These are phyloP conservation scores for Globisporangium cylindrosporum DNA, from an alignment of 352 stramenopile genomes.

Conservation along the genomic window DNA sequence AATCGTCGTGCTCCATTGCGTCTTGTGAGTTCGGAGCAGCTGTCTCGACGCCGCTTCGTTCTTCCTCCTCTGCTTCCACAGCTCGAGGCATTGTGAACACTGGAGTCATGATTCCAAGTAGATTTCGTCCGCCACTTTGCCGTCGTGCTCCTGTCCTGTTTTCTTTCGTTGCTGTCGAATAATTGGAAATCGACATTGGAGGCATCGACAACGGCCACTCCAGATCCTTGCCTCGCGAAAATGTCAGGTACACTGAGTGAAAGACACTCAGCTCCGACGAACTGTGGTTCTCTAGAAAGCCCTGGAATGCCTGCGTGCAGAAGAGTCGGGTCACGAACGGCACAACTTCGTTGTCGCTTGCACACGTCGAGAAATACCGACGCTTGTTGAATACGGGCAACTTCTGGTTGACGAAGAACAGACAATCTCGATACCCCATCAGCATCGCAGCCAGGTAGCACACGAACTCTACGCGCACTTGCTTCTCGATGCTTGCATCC, in stretches of 20 bases:
- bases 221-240: slow-evolving; percentile 53
- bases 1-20: slow-evolving; percentile 17
- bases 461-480: slow-evolving; percentile 73
- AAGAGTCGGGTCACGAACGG: slow-evolving; percentile 71
- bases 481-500: slow-evolving; percentile 47
- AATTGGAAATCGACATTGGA: slow-evolving; percentile 21
- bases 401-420: slow-evolving; percentile 86
- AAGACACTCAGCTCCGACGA: slow-evolving; percentile 70
- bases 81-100: slow-evolving; percentile 23
- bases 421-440: slow-evolving; percentile 78
- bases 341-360: slow-evolving; percentile 52
- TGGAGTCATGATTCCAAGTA: slow-evolving; percentile 17
- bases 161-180: neutral
- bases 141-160: neutral
- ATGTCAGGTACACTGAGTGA: slow-evolving; percentile 66
- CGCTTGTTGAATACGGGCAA: slow-evolving; percentile 88
- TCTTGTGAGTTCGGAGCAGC: slow-evolving; percentile 18
- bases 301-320: slow-evolving; percentile 72
- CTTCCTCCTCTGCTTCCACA: neutral
- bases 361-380: slow-evolving; percentile 64
- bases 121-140: neutral
- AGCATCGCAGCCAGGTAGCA: slow-evolving; percentile 67
- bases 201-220: slow-evolving; percentile 45
- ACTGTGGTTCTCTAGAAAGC: slow-evolving; percentile 80
- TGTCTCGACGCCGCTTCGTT: neutral